These are phyloP conservation scores for Fusarium robinianum DNA, from an alignment of 2,329 filamentous ascomycete species.

Conservation along the genomic window DNA sequence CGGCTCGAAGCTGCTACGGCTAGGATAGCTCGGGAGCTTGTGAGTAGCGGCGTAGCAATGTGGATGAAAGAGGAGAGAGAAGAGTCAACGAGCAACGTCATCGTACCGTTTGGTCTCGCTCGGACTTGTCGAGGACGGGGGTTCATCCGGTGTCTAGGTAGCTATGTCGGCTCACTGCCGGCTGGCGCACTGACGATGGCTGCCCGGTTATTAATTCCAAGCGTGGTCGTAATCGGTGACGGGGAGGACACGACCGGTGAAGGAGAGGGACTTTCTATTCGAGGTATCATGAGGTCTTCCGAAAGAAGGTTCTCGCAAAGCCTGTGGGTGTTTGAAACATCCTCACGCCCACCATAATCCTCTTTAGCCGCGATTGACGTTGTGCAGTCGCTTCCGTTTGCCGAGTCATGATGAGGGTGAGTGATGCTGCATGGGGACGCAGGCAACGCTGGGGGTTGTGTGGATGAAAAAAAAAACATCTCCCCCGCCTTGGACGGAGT, in stretches of 20 bases:
- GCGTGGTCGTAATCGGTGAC: slow-evolving; percentile 28
- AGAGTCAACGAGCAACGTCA: slow-evolving; percentile 25
- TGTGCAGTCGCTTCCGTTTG: slow-evolving; percentile 2
- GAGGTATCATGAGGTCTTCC: slow-evolving; percentile 15
- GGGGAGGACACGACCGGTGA: slow-evolving; percentile 23
- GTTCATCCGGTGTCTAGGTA: slow-evolving; percentile 1
- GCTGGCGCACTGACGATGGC: slow-evolving; percentile 18
- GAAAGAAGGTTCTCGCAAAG: slow-evolving; percentile 12
- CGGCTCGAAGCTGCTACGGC: neutral
- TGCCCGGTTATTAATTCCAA: slow-evolving; percentile 21
- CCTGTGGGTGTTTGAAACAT: too few relatives aligned
- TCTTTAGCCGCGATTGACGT: slow-evolving; percentile 6
- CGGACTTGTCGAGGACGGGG: slow-evolving; percentile 1
- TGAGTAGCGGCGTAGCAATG: slow-evolving; percentile 18
- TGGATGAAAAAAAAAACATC: slow-evolving; percentile 4
- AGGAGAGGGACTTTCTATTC: slow-evolving; percentile 30
- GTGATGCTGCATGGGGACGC: too few relatives aligned
- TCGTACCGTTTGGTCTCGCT: too few relatives aligned
- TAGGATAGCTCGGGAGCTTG: slow-evolving; percentile 10
- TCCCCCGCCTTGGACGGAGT: slow-evolving; percentile 16
- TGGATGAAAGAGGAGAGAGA: slow-evolving; percentile 17
- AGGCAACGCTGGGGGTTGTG: too few relatives aligned
- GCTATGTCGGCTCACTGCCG: slow-evolving; percentile 3
- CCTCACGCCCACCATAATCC: too few relatives aligned
- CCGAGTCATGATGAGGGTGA: slow-evolving; percentile 29